A percentile compares a stretch with the other conserved stretches of the same genome.
These are phyloP conservation scores for Colletotrichum acutatum DNA, from an alignment of 2,329 filamentous ascomycete genomes.

Conservation along the genomic window DNA sequence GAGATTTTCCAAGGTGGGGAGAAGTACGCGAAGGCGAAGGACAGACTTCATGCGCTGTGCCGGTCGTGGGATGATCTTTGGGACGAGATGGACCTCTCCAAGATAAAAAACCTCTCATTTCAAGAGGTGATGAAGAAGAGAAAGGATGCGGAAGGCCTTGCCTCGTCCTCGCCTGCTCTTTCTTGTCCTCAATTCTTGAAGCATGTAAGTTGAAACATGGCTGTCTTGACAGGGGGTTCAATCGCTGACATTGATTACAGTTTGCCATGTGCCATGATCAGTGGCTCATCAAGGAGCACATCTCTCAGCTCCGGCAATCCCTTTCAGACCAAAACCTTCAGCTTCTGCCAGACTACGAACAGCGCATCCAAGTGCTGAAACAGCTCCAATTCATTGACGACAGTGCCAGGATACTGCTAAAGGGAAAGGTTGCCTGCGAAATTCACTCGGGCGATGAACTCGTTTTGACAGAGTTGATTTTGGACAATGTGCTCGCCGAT, in stretches of 20 bases:
- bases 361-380: constrained; percentile 90
- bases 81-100: constrained; percentile 85
- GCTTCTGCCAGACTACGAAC: constrained; percentile 94
- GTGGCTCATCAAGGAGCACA: constrained; percentile 96
- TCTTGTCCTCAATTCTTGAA: constrained; percentile 84
- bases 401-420: constrained; percentile 87
- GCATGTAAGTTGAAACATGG: constrained; percentile 72
- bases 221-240: not conserved
- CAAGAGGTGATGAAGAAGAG: constrained; percentile 83
- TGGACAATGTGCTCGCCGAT: constrained; percentile 95
- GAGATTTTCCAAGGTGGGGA: constrained; percentile 68
- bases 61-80: constrained; percentile 81
- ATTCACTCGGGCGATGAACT: constrained; percentile 97
- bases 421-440: constrained; percentile 98
- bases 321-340: constrained; percentile 98
- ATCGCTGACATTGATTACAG: constrained; percentile 60
- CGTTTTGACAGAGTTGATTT: constrained; percentile 92
- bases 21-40: constrained; percentile 65
- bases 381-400: constrained; percentile 94
- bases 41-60: constrained; percentile 76
- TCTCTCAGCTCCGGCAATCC: constrained; percentile 84
- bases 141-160: constrained; percentile 68
- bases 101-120: constrained; percentile 84
- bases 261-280: constrained; percentile 97
- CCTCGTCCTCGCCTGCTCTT: constrained; percentile 73